Evolutionary conservation across 768 basidiomycete genomes (phyloP).

Genomic region (Cyathus striatus): DNA sequence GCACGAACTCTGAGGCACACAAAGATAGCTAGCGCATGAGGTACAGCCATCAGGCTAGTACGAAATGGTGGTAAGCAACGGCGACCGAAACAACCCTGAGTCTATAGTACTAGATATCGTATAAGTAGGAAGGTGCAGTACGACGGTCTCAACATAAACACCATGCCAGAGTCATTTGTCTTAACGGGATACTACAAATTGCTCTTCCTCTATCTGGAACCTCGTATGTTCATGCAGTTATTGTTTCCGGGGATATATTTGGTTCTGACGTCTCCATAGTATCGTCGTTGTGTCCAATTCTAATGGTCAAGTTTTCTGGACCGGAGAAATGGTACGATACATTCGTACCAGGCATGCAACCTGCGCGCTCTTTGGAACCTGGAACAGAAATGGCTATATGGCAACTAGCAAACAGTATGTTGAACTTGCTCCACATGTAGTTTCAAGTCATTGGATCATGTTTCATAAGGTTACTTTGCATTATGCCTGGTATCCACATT

Average conservation of each 20-base stretch:
- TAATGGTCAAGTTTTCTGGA: constrained; percentile 48
- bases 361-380: constrained; percentile 31
- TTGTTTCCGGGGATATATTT: not conserved
- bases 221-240: constrained; percentile 29
- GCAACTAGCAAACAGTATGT: constrained; percentile 64
- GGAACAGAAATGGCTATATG: constrained; percentile 58
- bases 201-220: constrained; percentile 64
- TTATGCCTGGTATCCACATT: constrained; percentile 52
- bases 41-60: too few species aligned
- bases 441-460: not conserved
- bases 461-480: constrained; percentile 25
- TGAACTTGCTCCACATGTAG: not conserved
- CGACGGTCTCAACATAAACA: too few species aligned
- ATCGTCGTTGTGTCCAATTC: constrained; percentile 26
- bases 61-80: too few species aligned
- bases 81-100: too few species aligned
- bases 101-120: too few species aligned
- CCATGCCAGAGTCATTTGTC: too few species aligned
- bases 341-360: constrained; percentile 45
- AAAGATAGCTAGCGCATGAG: too few species aligned
- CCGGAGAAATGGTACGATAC: constrained; percentile 63
- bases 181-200: constrained; percentile 60
- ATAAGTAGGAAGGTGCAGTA: too few species aligned
- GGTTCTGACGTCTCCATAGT: constrained; percentile 26
- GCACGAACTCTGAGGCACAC: too few species aligned